Evolutionary conservation across 1,284 basidiomycete species (phyloP), one percentile per base, ranked within the genome.

Genomic region (Rhizoctonia solani): DNA sequence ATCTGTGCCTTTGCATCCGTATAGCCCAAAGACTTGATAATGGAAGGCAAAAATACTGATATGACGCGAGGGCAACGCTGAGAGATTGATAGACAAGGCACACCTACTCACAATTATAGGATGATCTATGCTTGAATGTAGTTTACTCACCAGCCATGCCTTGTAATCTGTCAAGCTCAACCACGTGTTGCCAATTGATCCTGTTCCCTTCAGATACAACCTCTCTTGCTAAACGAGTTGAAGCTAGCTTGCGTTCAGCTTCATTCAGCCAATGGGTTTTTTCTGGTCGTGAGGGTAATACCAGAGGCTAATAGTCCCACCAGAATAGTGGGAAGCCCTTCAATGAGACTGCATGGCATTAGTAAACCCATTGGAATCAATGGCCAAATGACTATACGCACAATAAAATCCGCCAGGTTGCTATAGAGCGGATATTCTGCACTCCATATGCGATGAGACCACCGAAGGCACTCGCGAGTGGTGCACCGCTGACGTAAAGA

Each of bases 1-100:
- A 82, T 75, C 70, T 82, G 80, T 0, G 79, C 77, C 23, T 72
- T 69, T 8, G 78, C 77, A 54, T 74, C 71, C 19, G 73, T 74
- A 72, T 79, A 78, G 9, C 79, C 79, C n/a, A 80, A 71, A 4
- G 61, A 71, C 58, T 72, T 72, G 68, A 67, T 46, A 34, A 67
- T 49, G 16, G 65, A 41, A 13, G 42, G 65, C 19, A 67, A 30
- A 42, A 55, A 49, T 4, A 47, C 32, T 23, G 53, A 54, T n/a
- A 54, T 37, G n/a, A 54, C n/a, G 30, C 21, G 3, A 54, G 30
- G 16, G 53, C 66, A 23, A 67, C 50, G 25, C 54, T 67, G 42
- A 65, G 37, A 19, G 59, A 65, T 19, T 65, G 59, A 25, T 65
- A 65, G 29, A 65, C 53, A 5, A 65, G 25, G 39, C 59, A 65